Evolutionary conservation across 2,329 filamentous ascomycete genomes (phyloP).

Genomic region (Colletotrichum spaethianum): DNA sequence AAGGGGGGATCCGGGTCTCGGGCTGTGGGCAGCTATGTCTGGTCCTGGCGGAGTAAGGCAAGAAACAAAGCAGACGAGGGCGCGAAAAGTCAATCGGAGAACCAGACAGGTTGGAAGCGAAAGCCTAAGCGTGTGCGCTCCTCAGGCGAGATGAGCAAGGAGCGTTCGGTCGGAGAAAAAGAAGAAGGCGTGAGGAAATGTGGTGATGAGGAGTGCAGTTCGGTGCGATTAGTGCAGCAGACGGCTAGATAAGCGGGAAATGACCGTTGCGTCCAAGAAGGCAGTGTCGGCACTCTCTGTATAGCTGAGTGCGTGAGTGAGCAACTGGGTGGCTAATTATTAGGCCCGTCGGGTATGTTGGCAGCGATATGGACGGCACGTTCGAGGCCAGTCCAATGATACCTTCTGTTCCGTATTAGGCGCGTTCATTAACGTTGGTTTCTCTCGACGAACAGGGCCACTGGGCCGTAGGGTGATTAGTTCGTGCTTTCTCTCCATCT

Average conservation of each 20-base stretch:
- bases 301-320: background rate
- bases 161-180: slow-evolving; percentile 15
- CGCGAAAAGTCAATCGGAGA: background rate
- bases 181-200: slow-evolving; percentile 31
- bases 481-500: background rate
- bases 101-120: background rate
- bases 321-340: slow-evolving; percentile 5
- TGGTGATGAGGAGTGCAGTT: slow-evolving; percentile 36
- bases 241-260: slow-evolving; percentile 29
- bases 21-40: slow-evolving; percentile 1
- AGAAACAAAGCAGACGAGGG: slow-evolving; percentile 12
- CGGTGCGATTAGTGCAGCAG: slow-evolving; percentile 36
- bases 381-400: slow-evolving; percentile 8
- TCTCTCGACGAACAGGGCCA: background rate
- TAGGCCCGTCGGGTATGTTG: slow-evolving; percentile 27
- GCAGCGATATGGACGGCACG: slow-evolving; percentile 15
- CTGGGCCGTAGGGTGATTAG: background rate
- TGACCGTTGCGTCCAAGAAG: slow-evolving; percentile 8
- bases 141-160: slow-evolving; percentile 35
- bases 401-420: slow-evolving; percentile 23
- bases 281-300: background rate
- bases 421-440: slow-evolving; percentile 24
- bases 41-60: slow-evolving; percentile 18
- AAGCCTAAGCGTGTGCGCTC: slow-evolving; percentile 7
- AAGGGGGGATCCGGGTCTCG: slow-evolving; percentile 11